phyloP scores from a whole-genome alignment of 352 stramenopile genomes.

The Phytopythium kandeliae region DNA sequence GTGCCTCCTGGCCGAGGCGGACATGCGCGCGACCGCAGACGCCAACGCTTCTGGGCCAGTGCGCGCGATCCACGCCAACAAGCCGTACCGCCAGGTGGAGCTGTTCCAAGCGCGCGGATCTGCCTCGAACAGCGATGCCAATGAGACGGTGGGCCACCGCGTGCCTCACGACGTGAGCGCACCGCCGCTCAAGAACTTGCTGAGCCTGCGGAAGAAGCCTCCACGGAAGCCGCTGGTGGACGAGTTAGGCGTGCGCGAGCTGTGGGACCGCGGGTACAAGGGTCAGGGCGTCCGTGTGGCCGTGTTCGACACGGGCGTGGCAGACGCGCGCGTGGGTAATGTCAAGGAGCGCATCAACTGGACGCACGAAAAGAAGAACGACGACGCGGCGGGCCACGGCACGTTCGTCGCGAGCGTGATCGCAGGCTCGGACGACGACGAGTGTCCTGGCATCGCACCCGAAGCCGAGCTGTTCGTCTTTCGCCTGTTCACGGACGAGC shows the following conservation, averaged over 20 bases:
- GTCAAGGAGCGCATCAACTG: slow-evolving; percentile 83
- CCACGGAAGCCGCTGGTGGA: slow-evolving; percentile 41
- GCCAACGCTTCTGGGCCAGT: slow-evolving; percentile 13
- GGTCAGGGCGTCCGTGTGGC: slow-evolving; percentile 75
- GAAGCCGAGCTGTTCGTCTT: slow-evolving; percentile 78
- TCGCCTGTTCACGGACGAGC: slow-evolving; percentile 81
- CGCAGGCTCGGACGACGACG: slow-evolving; percentile 34
- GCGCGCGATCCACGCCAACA: slow-evolving; percentile 41
- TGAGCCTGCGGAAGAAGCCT: slow-evolving; percentile 7
- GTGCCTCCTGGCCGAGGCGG: slow-evolving; percentile 20
- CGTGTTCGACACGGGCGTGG: slow-evolving; percentile 84
- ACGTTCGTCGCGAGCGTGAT: slow-evolving; percentile 84
- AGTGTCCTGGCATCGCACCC: slow-evolving; percentile 78
- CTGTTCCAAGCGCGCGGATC: slow-evolving; percentile 12
- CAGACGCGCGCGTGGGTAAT: slow-evolving; percentile 40
- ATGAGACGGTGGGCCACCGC: background rate
- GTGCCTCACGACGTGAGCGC: slow-evolving; percentile 3
- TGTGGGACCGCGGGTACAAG: slow-evolving; percentile 59
- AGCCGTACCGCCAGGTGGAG: slow-evolving; percentile 31
- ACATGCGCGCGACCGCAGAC: slow-evolving; percentile 12
- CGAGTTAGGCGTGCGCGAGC: slow-evolving; percentile 38
- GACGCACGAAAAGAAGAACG: slow-evolving; percentile 78
- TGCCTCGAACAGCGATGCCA: background rate
- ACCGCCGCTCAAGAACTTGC: slow-evolving; percentile 5
- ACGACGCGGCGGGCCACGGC: slow-evolving; percentile 71